phyloP scores from a whole-genome alignment of 768 basidiomycete genomes.

The Tylopilus sp. region DNA sequence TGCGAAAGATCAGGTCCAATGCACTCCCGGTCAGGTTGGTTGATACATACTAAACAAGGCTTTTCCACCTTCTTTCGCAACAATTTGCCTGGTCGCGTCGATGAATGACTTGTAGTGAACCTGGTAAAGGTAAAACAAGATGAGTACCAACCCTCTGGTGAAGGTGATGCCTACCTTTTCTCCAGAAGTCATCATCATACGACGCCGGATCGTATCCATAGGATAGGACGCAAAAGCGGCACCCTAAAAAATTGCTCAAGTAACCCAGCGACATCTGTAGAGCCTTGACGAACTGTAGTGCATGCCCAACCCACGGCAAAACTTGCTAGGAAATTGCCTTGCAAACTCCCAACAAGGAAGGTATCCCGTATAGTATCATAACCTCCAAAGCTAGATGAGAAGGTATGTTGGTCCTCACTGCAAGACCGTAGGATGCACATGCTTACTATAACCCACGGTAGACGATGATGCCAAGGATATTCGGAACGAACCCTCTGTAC shows the following conservation, averaged over 20 bases:
- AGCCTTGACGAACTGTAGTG: slow-evolving; percentile 33
- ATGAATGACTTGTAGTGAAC: slow-evolving; percentile 39
- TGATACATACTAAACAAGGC: slow-evolving; percentile 35
- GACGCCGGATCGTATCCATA: slow-evolving; percentile 42
- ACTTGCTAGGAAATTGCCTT: slow-evolving; percentile 40
- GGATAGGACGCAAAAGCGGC: slow-evolving; percentile 41
- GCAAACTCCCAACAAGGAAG: slow-evolving; percentile 36
- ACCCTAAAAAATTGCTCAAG: slow-evolving; percentile 20
- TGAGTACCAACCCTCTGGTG: neutral
- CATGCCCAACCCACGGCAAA: slow-evolving; percentile 41
- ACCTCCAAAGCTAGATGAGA: slow-evolving; percentile 36
- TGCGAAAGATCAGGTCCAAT: neutral
- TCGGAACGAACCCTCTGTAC: slow-evolving; percentile 42
- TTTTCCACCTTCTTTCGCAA: slow-evolving; percentile 38
- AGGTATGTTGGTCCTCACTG: neutral
- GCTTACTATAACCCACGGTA: slow-evolving; percentile 45
- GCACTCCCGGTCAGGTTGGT: neutral
- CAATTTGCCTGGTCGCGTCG: slow-evolving; percentile 38
- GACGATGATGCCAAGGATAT: slow-evolving; percentile 40
- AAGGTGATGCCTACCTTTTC: slow-evolving; percentile 22
- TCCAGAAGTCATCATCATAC: slow-evolving; percentile 49
- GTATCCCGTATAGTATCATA: slow-evolving; percentile 41
- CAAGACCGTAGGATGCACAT: neutral
- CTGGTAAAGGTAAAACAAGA: slow-evolving; percentile 11
- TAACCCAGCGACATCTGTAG: neutral